Conservation (phyloP, 2,329 filamentous ascomycete species). For the Pochonia chlamydosporia region DNA sequence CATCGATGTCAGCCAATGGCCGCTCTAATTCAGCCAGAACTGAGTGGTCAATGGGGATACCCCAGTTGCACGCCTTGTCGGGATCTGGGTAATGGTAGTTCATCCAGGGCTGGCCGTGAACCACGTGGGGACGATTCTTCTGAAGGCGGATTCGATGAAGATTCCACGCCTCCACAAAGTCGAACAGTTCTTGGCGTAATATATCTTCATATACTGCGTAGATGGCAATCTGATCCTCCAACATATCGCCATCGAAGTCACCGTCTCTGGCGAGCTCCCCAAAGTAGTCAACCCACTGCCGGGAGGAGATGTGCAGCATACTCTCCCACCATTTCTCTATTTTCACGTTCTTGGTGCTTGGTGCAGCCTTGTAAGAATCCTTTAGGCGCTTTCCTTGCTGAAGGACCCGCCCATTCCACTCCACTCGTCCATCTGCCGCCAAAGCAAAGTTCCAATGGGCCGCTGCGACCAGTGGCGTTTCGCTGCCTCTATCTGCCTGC, state of each 20-base stretch:
- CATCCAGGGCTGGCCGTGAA: too few species aligned
- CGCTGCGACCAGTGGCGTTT: not conserved
- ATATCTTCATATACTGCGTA: conserved; percentile 5
- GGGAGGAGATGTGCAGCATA: not conserved
- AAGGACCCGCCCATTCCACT: not conserved
- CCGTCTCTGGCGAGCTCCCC: conserved; percentile 6
- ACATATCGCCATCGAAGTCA: conserved; percentile 6
- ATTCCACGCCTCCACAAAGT: conserved; percentile 5
- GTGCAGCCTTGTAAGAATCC: conserved; percentile 2
- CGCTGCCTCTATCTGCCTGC: not conserved
- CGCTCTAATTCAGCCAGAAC: not conserved
- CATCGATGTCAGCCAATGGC: not conserved
- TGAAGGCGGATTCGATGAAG: conserved; percentile 2
- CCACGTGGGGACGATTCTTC: conserved; percentile 6
- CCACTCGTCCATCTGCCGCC: not conserved
- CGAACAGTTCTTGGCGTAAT: conserved; percentile 3
- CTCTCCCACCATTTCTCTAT: conserved; percentile 4
- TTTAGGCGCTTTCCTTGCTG: not conserved
- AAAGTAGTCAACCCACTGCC: conserved; percentile 5
- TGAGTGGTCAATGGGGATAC: not conserved
- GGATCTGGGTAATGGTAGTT: not conserved
- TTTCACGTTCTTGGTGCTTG: conserved; percentile 3
- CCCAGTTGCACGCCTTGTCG: not conserved
- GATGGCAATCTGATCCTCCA: conserved; percentile 7
- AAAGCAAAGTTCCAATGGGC: not conserved